These are phyloP conservation scores for Corinectria fuckeliana DNA, from an alignment of 2,329 filamentous ascomycete species.

Conservation along the genomic window DNA sequence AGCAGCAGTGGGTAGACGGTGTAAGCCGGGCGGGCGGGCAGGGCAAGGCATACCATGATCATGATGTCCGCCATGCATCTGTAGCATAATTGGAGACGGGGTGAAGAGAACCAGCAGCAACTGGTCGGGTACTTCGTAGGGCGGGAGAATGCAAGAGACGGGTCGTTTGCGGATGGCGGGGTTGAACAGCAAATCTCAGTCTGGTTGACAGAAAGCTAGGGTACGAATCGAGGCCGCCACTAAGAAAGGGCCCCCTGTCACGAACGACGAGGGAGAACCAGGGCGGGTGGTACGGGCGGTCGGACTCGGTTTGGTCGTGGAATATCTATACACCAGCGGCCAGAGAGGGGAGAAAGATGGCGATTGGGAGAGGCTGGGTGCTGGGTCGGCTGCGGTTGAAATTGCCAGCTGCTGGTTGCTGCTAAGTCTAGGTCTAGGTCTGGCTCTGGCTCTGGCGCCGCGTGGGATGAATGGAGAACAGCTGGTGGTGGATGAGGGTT, in stretches of 20 bases:
- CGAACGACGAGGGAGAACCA: constrained; percentile 6
- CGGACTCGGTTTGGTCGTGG: constrained; percentile 16
- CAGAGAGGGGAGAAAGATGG: constrained; percentile 16
- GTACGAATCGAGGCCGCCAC: constrained; percentile 21
- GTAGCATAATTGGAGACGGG: constrained; percentile 51
- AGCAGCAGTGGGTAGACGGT: constrained; percentile 5
- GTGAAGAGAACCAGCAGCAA: constrained; percentile 29
- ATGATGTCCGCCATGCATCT: constrained; percentile 51
- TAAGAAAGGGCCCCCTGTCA: constrained; percentile 19
- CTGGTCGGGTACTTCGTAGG: constrained; percentile 22
- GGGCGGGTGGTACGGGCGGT: neutral
- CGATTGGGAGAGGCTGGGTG: neutral
- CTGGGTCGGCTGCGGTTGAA: too few species aligned
- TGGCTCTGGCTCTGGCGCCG: neutral
- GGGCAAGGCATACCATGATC: constrained; percentile 46
- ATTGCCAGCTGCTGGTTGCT: neutral
- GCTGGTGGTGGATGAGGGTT: neutral
- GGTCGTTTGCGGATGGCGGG: constrained; percentile 27
- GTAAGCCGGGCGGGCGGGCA: constrained; percentile 1
- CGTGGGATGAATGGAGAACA: neutral
- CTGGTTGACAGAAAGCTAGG: constrained; percentile 23
- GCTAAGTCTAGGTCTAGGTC: neutral
- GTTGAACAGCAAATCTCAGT: constrained; percentile 37
- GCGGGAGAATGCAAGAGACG: constrained; percentile 23
- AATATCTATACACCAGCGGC: constrained; percentile 27